phyloP scores from a whole-genome alignment of 495 filamentous ascomycete species.

The Evansstolkia leycettana region DNA sequence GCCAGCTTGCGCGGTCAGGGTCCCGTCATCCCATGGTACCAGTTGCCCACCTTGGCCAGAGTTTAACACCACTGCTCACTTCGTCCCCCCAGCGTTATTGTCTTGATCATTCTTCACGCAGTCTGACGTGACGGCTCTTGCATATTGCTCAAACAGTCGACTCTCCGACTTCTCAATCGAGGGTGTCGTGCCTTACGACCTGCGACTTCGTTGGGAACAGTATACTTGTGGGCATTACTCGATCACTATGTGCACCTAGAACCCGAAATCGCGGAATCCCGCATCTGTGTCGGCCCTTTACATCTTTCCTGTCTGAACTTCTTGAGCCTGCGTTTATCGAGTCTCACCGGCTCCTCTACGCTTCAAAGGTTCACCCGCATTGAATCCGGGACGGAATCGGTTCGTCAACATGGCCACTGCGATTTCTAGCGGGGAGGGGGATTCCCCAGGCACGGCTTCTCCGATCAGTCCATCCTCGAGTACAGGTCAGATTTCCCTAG shows the following conservation, averaged over 20 bases:
- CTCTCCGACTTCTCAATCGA: too few relatives aligned
- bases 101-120: too few relatives aligned
- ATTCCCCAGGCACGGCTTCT: conserved; percentile 14
- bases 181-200: conserved; percentile 1
- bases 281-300: conserved; percentile 3
- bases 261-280: conserved; percentile 6
- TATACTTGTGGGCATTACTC: conserved; percentile 1
- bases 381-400: conserved; percentile 1
- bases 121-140: too few relatives aligned
- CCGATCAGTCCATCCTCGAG: conserved; percentile 19
- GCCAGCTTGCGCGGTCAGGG: too few relatives aligned
- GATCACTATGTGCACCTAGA: conserved; percentile 11
- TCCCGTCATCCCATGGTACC: too few relatives aligned
- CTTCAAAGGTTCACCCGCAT: background rate
- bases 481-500: conserved; percentile 30
- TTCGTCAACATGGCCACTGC: conserved; percentile 19
- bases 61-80: too few relatives aligned
- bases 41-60: too few relatives aligned
- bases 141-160: too few relatives aligned
- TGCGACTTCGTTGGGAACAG: background rate
- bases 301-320: background rate
- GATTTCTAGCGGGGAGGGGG: conserved; percentile 12
- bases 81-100: too few relatives aligned
- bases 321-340: background rate
- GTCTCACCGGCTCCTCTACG: background rate